Conservation (phyloP, 495 filamentous ascomycete species). For the Penicillium simplicissimum region DNA sequence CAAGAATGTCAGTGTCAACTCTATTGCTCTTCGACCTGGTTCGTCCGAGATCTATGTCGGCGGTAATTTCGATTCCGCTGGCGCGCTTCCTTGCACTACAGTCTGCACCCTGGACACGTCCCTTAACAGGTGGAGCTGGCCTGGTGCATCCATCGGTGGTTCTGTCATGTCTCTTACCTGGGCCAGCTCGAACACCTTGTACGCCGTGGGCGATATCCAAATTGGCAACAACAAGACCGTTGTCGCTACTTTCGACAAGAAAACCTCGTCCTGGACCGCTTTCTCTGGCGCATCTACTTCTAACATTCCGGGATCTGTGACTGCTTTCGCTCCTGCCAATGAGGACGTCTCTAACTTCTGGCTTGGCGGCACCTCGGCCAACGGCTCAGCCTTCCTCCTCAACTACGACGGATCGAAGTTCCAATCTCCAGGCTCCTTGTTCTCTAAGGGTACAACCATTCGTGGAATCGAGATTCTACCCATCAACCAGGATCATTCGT, state of each 20-base stretch:
- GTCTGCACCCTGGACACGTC: constrained; percentile 76
- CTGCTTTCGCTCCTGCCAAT: constrained; percentile 69
- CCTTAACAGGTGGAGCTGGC: constrained; percentile 72
- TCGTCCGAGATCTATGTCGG: constrained; percentile 80
- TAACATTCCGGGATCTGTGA: constrained; percentile 74
- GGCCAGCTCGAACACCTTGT: constrained; percentile 64
- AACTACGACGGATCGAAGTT: constrained; percentile 70
- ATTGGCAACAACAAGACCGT: constrained; percentile 63
- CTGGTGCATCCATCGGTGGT: constrained; percentile 68
- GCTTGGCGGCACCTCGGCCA: constrained; percentile 66
- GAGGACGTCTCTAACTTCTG: constrained; percentile 70
- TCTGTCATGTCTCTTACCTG: constrained; percentile 71
- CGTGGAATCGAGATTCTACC: constrained; percentile 79
- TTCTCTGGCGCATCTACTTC: constrained; percentile 60
- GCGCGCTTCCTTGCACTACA: constrained; percentile 75
- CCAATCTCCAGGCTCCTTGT: constrained; percentile 54
- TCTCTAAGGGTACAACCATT: constrained; percentile 66
- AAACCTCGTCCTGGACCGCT: constrained; percentile 60
- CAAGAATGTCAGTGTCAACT: constrained; percentile 66
- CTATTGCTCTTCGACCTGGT: constrained; percentile 66
- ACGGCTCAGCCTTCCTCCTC: constrained; percentile 74
- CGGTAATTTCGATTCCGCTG: constrained; percentile 77
- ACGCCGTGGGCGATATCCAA: constrained; percentile 75
- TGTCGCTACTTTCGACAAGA: constrained; percentile 72
- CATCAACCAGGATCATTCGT: constrained; percentile 63